A percentile compares a stretch with the other conserved stretches of the same genome.
Conservation (phyloP, 1,139 yeast genomes). For the Trichomonascaceae sp. region DNA sequence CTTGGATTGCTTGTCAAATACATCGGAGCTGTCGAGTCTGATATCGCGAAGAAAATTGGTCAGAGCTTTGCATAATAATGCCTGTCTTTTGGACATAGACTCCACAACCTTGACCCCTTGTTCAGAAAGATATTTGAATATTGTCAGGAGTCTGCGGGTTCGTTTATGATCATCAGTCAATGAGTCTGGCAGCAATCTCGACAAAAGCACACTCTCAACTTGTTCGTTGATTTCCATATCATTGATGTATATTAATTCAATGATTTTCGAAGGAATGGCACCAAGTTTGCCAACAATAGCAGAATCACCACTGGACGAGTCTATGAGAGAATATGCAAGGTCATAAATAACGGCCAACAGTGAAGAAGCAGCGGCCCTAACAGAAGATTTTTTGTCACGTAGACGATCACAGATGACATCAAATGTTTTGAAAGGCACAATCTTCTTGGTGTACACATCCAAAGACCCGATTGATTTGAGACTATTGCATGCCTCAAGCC, state of each 20-base stretch:
- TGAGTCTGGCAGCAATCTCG: conserved; percentile 48
- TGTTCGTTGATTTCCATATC: conserved; percentile 61
- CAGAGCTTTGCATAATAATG: conserved; percentile 37
- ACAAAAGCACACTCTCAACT: conserved; percentile 59
- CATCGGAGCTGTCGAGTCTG: conserved; percentile 15
- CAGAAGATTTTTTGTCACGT: conserved; percentile 55
- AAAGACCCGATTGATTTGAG: conserved; percentile 21
- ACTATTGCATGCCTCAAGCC: conserved; percentile 54
- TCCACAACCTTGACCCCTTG: conserved; percentile 59
- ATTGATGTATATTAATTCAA: conserved; percentile 70
- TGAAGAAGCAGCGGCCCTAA: conserved; percentile 57
- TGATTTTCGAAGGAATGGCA: conserved; percentile 60
- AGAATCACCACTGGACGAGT: conserved; percentile 13
- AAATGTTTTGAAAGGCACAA: neutral
- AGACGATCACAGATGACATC: conserved; percentile 44
- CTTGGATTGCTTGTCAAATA: conserved; percentile 31
- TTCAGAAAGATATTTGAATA: conserved; percentile 46
- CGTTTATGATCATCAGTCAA: conserved; percentile 39
- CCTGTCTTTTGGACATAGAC: conserved; percentile 66
- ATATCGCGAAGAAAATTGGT: conserved; percentile 16
- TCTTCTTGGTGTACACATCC: conserved; percentile 1
- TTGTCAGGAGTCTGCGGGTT: conserved; percentile 47
- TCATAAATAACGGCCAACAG: conserved; percentile 52
- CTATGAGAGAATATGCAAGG: conserved; percentile 23
- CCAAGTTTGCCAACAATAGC: conserved; percentile 27